Conservation (phyloP, 257 asterid genomes). For the Nicotiana noctiflora region DNA sequence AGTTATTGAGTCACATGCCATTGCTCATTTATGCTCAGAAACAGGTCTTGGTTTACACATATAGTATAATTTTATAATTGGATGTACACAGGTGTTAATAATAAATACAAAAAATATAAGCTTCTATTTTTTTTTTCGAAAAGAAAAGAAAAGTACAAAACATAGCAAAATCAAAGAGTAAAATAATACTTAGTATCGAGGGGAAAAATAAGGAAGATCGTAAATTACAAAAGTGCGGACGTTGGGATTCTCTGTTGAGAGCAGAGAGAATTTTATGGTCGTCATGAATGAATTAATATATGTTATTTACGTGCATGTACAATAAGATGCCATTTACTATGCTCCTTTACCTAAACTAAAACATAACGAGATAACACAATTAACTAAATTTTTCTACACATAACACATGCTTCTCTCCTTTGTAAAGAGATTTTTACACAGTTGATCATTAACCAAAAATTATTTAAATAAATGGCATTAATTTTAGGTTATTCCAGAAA, state of each 20-base stretch:
- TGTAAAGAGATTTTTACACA: too few species aligned
- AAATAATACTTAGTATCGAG: neutral
- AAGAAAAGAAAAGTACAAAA: neutral
- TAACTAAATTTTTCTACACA: too few species aligned
- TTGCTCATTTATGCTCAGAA: neutral
- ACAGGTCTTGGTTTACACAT: neutral
- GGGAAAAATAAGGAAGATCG: neutral
- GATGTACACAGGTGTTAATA: neutral
- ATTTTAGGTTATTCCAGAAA: too few species aligned
- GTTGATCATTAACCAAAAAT: too few species aligned
- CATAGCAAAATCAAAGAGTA: neutral
- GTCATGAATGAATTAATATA: neutral
- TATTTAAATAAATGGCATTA: too few species aligned
- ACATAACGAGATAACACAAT: neutral
- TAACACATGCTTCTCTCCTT: too few species aligned
- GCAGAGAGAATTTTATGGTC: neutral
- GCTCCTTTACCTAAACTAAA: neutral
- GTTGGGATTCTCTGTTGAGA: neutral
- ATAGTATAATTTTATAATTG: neutral
- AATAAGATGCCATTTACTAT: neutral
- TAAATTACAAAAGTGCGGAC: neutral
- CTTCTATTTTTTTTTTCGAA: neutral
- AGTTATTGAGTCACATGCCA: neutral
- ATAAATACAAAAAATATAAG: neutral
- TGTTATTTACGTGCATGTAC: neutral